Conservation (phyloP, 805 yeast species). For the Martiniozyma abietophila region DNA sequence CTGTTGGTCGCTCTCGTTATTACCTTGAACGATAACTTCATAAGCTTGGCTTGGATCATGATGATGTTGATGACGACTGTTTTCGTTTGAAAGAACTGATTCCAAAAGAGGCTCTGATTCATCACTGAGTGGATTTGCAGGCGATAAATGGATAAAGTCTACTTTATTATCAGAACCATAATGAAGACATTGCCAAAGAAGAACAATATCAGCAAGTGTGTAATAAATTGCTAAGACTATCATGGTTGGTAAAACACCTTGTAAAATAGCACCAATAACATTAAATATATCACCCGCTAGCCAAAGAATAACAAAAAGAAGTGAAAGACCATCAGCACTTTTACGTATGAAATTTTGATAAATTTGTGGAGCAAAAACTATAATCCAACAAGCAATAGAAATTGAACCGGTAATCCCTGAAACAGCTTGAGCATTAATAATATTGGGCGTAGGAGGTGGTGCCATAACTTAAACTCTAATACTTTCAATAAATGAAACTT, state of each 20-base stretch:
- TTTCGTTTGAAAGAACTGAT: slow-evolving; percentile 42
- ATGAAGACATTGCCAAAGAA: slow-evolving; percentile 72
- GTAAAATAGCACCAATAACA: slow-evolving; percentile 82
- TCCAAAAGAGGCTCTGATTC: slow-evolving; percentile 56
- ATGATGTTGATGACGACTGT: slow-evolving; percentile 10
- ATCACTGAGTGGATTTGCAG: slow-evolving; percentile 70
- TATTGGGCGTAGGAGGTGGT: slow-evolving; percentile 60
- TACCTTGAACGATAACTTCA: slow-evolving; percentile 9
- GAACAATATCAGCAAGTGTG: slow-evolving; percentile 80
- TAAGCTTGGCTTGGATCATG: slow-evolving; percentile 6
- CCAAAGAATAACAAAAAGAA: slow-evolving; percentile 85
- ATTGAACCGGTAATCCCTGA: slow-evolving; percentile 80
- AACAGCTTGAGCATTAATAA: slow-evolving; percentile 58
- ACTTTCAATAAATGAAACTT: no score
- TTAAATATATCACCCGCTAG: slow-evolving; percentile 90
- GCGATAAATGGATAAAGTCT: slow-evolving; percentile 74
- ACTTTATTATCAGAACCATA: slow-evolving; percentile 58
- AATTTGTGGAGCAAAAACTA: slow-evolving; percentile 94
- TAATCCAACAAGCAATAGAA: slow-evolving; percentile 95
- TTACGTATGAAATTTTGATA: slow-evolving; percentile 83
- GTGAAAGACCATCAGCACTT: slow-evolving; percentile 83
- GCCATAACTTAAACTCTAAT: no score
- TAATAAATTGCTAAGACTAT: slow-evolving; percentile 85
- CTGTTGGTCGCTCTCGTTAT: slow-evolving; percentile 23
- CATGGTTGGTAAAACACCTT: slow-evolving; percentile 92